Evolutionary conservation across 2,329 filamentous ascomycete genomes (phyloP), one percentile per base, ranked within the genome.

Genomic region (Magnaporthiopsis incrustans): DNA sequence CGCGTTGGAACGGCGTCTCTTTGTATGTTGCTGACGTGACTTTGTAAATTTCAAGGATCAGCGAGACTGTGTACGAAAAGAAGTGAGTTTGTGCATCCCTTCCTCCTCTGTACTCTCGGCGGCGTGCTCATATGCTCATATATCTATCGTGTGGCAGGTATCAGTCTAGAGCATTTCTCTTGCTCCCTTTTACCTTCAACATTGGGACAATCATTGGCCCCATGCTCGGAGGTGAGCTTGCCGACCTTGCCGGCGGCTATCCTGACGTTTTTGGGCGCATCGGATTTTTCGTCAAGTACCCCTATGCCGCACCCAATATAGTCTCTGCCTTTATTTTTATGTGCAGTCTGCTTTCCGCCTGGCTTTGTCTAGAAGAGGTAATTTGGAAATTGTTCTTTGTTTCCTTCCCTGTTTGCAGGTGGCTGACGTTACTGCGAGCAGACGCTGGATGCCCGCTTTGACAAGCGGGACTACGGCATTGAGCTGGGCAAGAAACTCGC

Each of bases 161-260:
- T 60, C 76, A 80, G 60, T 77, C 77, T 0, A 69, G 77, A 4
- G 78, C 78, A 0, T 80, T 80, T 59, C 65, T 79, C 18, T 68
- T 79, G n/a, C 66, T 80, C 35, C 78, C 78, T 2, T 91, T 92
- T 87, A 90, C 87, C 27, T 91, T 89, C 74, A 92, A 92, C 68
- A 80, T 87, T 26, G 85, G 85, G 15, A 79, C 85, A 61, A 85
- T 86, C 58, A 76, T 85, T n/a, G 83, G 84, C 0, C 84, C 84
- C 0, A 76, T 85, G 12, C 69, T 86, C 2, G 74, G 79, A 33
- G 79, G 80, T 5, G 15, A 80, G 12, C 73, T 82, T 12, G 79
- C 79, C 3, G 78, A 82, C 59, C 80, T 77, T 4, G 76, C 77
- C 1, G 72, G 70, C 25, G 77, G 75, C 64, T 79, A 78, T 61